phyloP scores from a whole-genome alignment of 2,329 filamentous ascomycete species.

The Fusarium liriodendri region DNA sequence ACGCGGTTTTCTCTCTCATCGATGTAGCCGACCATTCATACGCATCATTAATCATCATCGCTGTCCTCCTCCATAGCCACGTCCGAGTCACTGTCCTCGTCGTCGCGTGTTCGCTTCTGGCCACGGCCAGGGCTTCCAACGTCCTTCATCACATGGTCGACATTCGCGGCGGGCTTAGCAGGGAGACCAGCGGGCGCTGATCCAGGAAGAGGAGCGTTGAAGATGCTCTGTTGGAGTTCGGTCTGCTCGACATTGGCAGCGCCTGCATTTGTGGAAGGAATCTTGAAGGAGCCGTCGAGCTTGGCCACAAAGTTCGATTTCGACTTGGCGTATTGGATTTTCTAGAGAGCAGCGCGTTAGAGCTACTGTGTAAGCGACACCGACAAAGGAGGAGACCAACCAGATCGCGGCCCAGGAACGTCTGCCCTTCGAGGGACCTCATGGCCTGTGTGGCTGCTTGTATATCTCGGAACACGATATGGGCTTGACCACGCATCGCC shows the following conservation, averaged over 20 bases:
- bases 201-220: constrained; percentile 73
- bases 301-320: constrained; percentile 91
- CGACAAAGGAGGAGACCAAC: constrained; percentile 62
- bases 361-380: background rate
- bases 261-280: constrained; percentile 66
- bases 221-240: constrained; percentile 83
- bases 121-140: constrained; percentile 66
- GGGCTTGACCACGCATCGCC: constrained; percentile 96
- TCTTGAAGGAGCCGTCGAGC: constrained; percentile 88
- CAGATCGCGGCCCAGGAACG: constrained; percentile 87
- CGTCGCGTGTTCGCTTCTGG: constrained; percentile 77
- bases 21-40: constrained; percentile 31
- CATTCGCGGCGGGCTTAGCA: constrained; percentile 60
- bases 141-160: constrained; percentile 62
- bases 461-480: constrained; percentile 89
- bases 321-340: constrained; percentile 89
- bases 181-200: constrained; percentile 57
- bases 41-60: constrained; percentile 71
- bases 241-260: constrained; percentile 72
- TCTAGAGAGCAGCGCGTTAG: constrained; percentile 62
- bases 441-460: constrained; percentile 95
- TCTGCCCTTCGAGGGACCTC: constrained; percentile 85
- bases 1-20: constrained; percentile 21
- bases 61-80: constrained; percentile 78
- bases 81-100: constrained; percentile 74